Evolutionary conservation across 2,329 filamentous ascomycete genomes (phyloP), one percentile per base, ranked within the genome.

Genomic region (Cladophialophora bantiana): DNA sequence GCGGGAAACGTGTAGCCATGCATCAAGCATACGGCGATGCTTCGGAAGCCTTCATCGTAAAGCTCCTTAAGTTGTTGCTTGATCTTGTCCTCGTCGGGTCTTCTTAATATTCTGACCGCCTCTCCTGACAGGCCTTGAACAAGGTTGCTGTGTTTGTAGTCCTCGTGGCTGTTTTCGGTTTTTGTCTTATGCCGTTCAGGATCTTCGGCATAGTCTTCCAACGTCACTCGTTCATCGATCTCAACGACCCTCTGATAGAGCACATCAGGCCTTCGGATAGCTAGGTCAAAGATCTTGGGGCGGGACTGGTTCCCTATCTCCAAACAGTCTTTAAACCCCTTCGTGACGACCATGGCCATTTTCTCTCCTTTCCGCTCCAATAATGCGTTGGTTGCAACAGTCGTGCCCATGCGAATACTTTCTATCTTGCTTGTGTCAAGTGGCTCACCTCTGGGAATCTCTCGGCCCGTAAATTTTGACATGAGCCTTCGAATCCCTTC

Each of bases 391-490:
- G 94, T 97, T 9, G 94, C 94, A 12, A 97, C 93, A 0, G 94
- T 97, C 1, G 94, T 97, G 53, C 94, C 94, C 94, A 97, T 97
- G 56, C 94, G 90, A 76, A 97, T 97, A 63, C 91, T 93, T 73
- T 95, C 92, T 73, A 97, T 96, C 74, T 89, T 81, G 18, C 88
- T 87, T 0, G 93, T 97, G 77, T 97, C 93, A 7, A 97, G 82
- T 0, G 90, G 83, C 76, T 93, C 83, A 32, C 92, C 93, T 56
- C 93, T 88, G 3, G 92, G 91, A 53, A 96, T 93, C 4, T 94
- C 89, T 65, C 85, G 84, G 62, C 85, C 84, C 1, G 89, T 87
- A 78, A 96, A 96, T 73, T 88, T 89, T 71, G 89, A 90, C 79
- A 97, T 88, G 64, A 97, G 89, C 65, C 94, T 89, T 15, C 94